Evolutionary conservation across 176 grass and related monocot species (phyloP).

Genomic region (Hyparrhenia diplandra): DNA sequence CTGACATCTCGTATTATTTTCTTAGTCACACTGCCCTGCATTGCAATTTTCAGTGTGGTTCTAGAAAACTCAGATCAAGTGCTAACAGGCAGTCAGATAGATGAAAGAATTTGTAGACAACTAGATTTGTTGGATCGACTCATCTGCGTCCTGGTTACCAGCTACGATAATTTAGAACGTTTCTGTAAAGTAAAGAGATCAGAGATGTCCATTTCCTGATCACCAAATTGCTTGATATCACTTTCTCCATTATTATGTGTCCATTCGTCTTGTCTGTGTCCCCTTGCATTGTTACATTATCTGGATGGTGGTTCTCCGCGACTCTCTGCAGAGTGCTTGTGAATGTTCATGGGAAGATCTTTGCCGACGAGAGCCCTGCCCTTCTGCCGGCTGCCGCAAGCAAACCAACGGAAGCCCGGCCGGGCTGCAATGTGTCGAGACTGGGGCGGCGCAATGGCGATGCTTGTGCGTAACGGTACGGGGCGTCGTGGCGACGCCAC

Average conservation of each 20-base stretch:
- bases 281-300: background rate
- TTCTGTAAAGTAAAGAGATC: background rate
- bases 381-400: slow-evolving; percentile 3
- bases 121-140: background rate
- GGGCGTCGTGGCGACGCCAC: slow-evolving; percentile 37
- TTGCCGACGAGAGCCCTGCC: slow-evolving; percentile 2
- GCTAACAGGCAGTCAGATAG: background rate
- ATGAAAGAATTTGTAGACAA: background rate
- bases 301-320: background rate
- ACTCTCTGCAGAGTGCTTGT: background rate
- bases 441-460: background rate
- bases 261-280: background rate
- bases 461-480: slow-evolving; percentile 46
- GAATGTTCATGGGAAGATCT: background rate
- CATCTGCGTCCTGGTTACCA: background rate
- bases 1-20: background rate
- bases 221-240: background rate
- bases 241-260: background rate
- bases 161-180: background rate
- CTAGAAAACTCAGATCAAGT: background rate
- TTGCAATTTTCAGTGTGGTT: background rate
- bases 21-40: background rate
- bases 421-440: background rate
- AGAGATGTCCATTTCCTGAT: background rate
- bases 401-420: background rate